These are phyloP conservation scores for Globisporangium apiculatum DNA, from an alignment of 352 stramenopile genomes.

Conservation along the genomic window DNA sequence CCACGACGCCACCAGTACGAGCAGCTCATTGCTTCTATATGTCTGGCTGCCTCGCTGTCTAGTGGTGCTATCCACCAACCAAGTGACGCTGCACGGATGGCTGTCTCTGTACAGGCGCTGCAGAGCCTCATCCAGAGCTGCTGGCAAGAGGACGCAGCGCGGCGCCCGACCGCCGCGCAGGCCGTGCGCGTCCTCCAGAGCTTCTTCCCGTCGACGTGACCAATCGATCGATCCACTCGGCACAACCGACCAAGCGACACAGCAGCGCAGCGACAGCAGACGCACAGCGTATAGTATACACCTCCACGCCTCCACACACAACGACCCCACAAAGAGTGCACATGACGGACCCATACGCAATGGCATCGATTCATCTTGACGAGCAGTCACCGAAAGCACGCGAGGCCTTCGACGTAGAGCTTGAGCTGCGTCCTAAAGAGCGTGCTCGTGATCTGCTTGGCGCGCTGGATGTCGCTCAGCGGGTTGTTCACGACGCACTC, in stretches of 20 bases:
- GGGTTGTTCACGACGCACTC: slow-evolving; percentile 89
- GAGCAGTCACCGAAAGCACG: slow-evolving; percentile 51
- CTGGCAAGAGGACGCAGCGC: slow-evolving; percentile 56
- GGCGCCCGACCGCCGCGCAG: slow-evolving; percentile 34
- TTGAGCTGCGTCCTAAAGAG: slow-evolving; percentile 66
- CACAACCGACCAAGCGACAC: neutral
- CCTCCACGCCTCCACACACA: no score
- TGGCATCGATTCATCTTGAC: neutral
- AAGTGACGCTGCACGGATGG: neutral
- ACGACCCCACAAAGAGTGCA: no score
- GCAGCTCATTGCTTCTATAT: neutral
- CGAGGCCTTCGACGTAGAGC: slow-evolving; percentile 69
- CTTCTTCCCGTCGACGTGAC: slow-evolving; percentile 32
- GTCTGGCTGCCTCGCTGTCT: no score
- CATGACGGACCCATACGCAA: no score
- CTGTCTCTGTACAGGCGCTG: slow-evolving; percentile 27
- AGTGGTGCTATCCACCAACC: neutral
- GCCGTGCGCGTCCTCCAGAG: slow-evolving; percentile 34
- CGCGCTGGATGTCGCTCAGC: slow-evolving; percentile 64
- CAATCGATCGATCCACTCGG: neutral
- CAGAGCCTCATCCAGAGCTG: slow-evolving; percentile 50
- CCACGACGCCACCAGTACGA: slow-evolving; percentile 44
- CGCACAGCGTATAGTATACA: neutral
- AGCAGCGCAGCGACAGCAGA: neutral
- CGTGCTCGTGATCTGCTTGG: slow-evolving; percentile 71